Base-by-base conservation (phyloP, 768 basidiomycete genomes). In the Aureoboletus auriporus region DNA sequence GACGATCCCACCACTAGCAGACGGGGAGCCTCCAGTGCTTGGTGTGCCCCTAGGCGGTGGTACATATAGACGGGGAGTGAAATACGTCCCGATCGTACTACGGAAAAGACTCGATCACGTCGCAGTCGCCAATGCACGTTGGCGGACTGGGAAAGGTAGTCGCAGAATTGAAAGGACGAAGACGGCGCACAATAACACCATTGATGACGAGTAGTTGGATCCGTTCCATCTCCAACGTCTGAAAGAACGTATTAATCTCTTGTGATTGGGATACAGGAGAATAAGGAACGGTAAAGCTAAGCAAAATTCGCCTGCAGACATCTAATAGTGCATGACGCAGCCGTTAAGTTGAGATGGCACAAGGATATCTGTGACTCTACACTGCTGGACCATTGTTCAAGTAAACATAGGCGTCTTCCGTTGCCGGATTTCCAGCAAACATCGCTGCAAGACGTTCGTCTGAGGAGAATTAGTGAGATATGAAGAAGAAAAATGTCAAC, bases 391-490 rank as follows among this genome's bases (percentile, higher is more conserved):
- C 69, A 44, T 86, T 88, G 56, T 74, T 76, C 59, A 77, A 70
- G 72, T 82, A 93, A 39, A 80, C 70, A 56, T 90, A 95, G 26
- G 70, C 66, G 47, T 95, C 93, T 67, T 94, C 93, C 34, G 79
- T 82, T 1, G 82, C 67, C 7, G 89, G 87, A 5, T 66, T 68
- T 10, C 79, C 73, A 63, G 85, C 85, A 54, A 82, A 83, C 38
- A 78, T 50, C 46, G 66, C 75, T 10, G 77, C 86, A 8, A 93
- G 77, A 31, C 71, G 71, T 58, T 89, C 83, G 64, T 91, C 87
- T 59, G 6, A 7, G 1, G 12, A 14, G 11, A 8, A 20, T 37
- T 49, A 38, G 39, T 30, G 23, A 7, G 44, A 17, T 14, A 6
- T 33, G 33, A 33, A 33, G 33, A 33, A 33, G 34, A 12, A 17